Conservation (phyloP, 2,329 filamentous ascomycete species). For the Aspergillus caelatus region DNA sequence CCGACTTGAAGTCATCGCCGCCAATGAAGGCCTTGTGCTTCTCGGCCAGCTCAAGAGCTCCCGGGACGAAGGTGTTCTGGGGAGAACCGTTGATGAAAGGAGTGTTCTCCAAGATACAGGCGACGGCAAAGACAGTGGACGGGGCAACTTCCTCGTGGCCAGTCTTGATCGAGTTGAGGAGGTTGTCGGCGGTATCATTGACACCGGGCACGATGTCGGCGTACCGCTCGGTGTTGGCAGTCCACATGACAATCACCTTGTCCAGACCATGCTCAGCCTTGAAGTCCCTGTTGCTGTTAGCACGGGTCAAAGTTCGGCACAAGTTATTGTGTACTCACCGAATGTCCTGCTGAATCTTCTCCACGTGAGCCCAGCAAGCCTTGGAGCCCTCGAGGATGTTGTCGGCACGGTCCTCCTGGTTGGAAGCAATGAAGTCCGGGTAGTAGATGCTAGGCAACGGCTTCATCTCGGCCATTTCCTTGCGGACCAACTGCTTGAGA, state of each 20-base stretch:
- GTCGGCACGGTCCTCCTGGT: conserved; percentile 95
- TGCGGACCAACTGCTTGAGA: conserved; percentile 83
- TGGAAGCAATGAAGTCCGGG: conserved; percentile 97
- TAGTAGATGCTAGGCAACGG: conserved; percentile 97
- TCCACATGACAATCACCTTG: conserved; percentile 98
- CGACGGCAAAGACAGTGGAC: conserved; percentile 93
- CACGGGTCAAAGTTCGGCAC: neutral
- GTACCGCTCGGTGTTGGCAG: conserved; percentile 97
- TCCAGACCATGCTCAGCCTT: conserved; percentile 82
- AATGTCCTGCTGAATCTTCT: conserved; percentile 91
- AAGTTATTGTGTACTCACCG: conserved; percentile 55
- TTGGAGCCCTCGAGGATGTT: conserved; percentile 83
- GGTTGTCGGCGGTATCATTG: conserved; percentile 95
- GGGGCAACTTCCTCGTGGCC: conserved; percentile 92
- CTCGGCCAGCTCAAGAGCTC: conserved; percentile 86
- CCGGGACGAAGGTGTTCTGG: conserved; percentile 98
- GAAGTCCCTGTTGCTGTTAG: conserved; percentile 67
- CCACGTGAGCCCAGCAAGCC: conserved; percentile 83
- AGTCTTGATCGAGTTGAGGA: conserved; percentile 81
- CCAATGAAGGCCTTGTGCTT: conserved; percentile 87
- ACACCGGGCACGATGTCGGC: conserved; percentile 84
- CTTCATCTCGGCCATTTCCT: conserved; percentile 88
- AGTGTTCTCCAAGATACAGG: conserved; percentile 82
- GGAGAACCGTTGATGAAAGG: conserved; percentile 99
- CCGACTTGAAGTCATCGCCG: conserved; percentile 99